Evolutionary conservation across 2,329 filamentous ascomycete genomes (phyloP).

Genomic region (Pseudofabraea citricarpa): DNA sequence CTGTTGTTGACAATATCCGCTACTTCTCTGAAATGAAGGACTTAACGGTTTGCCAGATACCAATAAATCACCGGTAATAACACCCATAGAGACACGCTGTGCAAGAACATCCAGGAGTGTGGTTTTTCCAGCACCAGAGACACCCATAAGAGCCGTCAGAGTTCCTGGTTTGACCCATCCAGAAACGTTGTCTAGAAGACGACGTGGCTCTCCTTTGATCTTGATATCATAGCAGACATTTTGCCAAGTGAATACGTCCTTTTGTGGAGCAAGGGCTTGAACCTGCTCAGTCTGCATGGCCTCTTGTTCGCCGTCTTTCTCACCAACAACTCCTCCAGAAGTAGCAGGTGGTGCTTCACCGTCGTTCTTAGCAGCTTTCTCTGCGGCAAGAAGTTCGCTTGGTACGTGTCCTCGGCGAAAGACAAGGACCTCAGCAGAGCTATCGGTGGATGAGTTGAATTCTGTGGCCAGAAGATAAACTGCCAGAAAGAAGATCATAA

Average conservation of each 20-base stretch:
- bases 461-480: conserved; percentile 63
- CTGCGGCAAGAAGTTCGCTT: conserved; percentile 33
- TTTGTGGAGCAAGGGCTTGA: conserved; percentile 22
- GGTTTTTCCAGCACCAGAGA: conserved; percentile 79
- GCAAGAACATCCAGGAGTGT: conserved; percentile 80
- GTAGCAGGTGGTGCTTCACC: conserved; percentile 15
- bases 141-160: conserved; percentile 60
- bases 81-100: conserved; percentile 78
- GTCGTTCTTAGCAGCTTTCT: conserved; percentile 22
- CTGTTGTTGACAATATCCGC: conserved; percentile 91
- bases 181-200: conserved; percentile 64
- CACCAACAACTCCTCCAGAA: conserved; percentile 4
- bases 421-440: conserved; percentile 71
- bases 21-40: conserved; percentile 83
- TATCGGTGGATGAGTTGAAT: conserved; percentile 59
- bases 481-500: conserved; percentile 56
- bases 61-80: conserved; percentile 78
- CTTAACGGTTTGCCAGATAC: conserved; percentile 22
- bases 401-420: conserved; percentile 57
- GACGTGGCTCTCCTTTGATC: conserved; percentile 58
- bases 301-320: conserved; percentile 11
- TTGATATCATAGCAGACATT: conserved; percentile 68
- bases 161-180: conserved; percentile 73
- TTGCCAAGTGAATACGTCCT: conserved; percentile 27
- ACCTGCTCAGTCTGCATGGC: conserved; percentile 19